These are phyloP conservation scores for Penicillium ochrochloron DNA, from an alignment of 495 filamentous ascomycete species.

Conservation along the genomic window DNA sequence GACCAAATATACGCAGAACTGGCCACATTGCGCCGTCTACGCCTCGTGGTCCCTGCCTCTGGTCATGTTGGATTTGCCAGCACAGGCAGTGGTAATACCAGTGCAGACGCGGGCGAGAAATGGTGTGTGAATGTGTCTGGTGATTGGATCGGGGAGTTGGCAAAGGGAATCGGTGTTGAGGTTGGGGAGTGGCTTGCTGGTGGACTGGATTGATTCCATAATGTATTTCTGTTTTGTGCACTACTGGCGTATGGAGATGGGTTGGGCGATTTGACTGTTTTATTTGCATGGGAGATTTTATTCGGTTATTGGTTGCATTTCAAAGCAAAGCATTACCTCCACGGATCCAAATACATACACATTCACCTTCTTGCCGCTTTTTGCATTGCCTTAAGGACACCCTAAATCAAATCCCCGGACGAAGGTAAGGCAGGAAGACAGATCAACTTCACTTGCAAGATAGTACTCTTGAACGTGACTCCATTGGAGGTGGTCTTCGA, in stretches of 20 bases:
- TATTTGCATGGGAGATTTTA: conserved; percentile 15
- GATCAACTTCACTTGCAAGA: too few relatives aligned
- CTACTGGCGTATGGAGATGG: conserved; percentile 7
- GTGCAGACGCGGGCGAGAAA: conserved; percentile 48
- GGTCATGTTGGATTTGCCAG: conserved; percentile 41
- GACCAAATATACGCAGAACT: conserved; percentile 73
- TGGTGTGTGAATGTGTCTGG: conserved; percentile 55
- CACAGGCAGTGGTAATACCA: conserved; percentile 44
- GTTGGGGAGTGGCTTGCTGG: conserved; percentile 55
- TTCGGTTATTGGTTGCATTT: conserved; percentile 6
- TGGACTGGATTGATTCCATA: conserved; percentile 42
- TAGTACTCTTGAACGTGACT: too few relatives aligned
- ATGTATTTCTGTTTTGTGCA: background rate
- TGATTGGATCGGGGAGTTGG: conserved; percentile 53
- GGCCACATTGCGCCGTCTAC: conserved; percentile 77
- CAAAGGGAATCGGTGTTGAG: conserved; percentile 53
- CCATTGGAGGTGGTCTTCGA: too few relatives aligned
- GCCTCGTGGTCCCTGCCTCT: conserved; percentile 68
- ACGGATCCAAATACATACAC: conserved; percentile 9
- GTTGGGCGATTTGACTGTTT: conserved; percentile 12
- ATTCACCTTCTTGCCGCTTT: too few relatives aligned
- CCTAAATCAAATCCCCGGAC: too few relatives aligned
- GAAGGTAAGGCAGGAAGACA: too few relatives aligned
- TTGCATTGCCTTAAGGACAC: too few relatives aligned
- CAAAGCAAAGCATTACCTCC: conserved; percentile 3